phyloP scores from a whole-genome alignment of 1,139 yeast species.

The Kodamaea ohmeri region DNA sequence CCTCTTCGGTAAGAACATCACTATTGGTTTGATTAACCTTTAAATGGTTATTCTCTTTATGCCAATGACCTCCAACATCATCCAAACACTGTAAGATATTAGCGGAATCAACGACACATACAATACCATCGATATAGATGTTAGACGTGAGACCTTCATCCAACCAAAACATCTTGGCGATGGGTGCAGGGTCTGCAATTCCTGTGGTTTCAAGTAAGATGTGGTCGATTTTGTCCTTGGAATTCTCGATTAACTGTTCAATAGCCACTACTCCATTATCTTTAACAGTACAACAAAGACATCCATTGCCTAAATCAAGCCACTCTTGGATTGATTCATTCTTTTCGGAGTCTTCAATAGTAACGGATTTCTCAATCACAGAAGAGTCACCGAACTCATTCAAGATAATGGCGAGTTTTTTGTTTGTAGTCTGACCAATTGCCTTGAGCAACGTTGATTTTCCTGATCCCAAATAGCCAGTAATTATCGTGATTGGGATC shows the following conservation, averaged over 20 bases:
- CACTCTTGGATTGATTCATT: slow-evolving; percentile 76
- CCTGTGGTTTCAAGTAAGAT: slow-evolving; percentile 94
- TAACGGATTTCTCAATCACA: slow-evolving; percentile 82
- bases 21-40: slow-evolving; percentile 21
- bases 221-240: slow-evolving; percentile 77
- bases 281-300: slow-evolving; percentile 93
- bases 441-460: slow-evolving; percentile 80
- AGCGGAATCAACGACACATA: slow-evolving; percentile 84
- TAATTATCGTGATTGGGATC: slow-evolving; percentile 89
- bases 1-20: slow-evolving; percentile 29
- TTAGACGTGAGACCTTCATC: slow-evolving; percentile 84
- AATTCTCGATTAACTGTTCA: slow-evolving; percentile 75
- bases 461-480: slow-evolving; percentile 95
- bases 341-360: slow-evolving; percentile 60
- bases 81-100: slow-evolving; percentile 66
- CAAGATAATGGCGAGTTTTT: slow-evolving; percentile 81
- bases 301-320: slow-evolving; percentile 95
- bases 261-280: slow-evolving; percentile 94
- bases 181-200: slow-evolving; percentile 97
- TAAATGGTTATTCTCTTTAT: slow-evolving; percentile 37
- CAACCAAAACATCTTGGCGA: slow-evolving; percentile 95
- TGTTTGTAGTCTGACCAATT: slow-evolving; percentile 66
- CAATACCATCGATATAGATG: slow-evolving; percentile 87
- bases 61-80: slow-evolving; percentile 71
- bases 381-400: slow-evolving; percentile 91